Conservation (phyloP, 169 alveolate species). For the Toxoplasma gondii region DNA sequence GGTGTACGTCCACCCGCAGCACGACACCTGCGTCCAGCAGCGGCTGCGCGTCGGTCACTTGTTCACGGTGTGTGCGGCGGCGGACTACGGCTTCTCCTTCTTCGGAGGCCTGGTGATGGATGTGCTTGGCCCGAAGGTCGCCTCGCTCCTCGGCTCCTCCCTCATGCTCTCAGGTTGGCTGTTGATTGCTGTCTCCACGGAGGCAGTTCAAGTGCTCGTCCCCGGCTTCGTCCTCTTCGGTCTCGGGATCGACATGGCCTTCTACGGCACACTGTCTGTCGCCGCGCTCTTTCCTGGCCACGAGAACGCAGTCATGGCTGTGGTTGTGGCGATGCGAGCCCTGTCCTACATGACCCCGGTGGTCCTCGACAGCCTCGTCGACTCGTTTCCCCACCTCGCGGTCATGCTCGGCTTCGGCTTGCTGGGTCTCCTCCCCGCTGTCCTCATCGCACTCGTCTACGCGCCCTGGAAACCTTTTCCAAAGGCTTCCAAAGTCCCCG, state of each 20-base stretch:
- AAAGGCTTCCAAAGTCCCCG: not conserved
- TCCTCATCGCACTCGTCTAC: slow-evolving; percentile 16
- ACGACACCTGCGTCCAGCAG: slow-evolving; percentile 37
- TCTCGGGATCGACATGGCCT: slow-evolving; percentile 52
- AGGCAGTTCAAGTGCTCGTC: not conserved
- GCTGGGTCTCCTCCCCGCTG: slow-evolving; percentile 4
- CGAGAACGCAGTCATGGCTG: not conserved
- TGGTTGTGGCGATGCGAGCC: slow-evolving; percentile 7
- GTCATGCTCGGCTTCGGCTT: not conserved
- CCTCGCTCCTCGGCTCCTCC: slow-evolving; percentile 32
- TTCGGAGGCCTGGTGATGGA: slow-evolving; percentile 54
- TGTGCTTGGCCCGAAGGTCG: slow-evolving; percentile 46
- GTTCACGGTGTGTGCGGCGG: slow-evolving; percentile 39
- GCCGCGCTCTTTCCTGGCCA: slow-evolving; percentile 37
- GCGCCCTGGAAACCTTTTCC: slow-evolving; percentile 43
- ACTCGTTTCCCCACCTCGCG: not conserved
- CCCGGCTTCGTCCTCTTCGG: slow-evolving; percentile 44
- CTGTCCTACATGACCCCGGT: slow-evolving; percentile 32
- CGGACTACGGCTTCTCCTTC: slow-evolving; percentile 53
- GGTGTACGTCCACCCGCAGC: not conserved
- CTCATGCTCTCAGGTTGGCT: slow-evolving; percentile 53
- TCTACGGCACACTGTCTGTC: slow-evolving; percentile 45
- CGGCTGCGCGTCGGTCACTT: slow-evolving; percentile 40
- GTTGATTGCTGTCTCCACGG: slow-evolving; percentile 6
- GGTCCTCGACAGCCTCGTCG: slow-evolving; percentile 41